Evolutionary conservation across 1,139 yeast species (phyloP), one percentile per base, ranked within the genome.

Genomic region (Diutina sp.): DNA sequence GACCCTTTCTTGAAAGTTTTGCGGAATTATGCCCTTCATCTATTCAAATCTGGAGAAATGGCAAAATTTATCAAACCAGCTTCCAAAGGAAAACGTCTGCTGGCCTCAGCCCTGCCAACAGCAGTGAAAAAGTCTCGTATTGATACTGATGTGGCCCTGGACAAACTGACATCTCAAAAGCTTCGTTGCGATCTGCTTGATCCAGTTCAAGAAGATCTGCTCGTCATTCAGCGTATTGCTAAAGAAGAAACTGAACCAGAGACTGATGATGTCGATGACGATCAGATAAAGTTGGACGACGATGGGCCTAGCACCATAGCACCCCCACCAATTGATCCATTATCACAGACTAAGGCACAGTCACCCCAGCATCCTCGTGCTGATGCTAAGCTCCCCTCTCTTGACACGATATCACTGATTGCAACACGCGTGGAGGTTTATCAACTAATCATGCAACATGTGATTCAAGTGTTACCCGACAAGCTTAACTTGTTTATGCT

Each of bases 1-100:
- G 80, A 76, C 60, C 72, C 76, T 6, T 76, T 72, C 59, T 69
- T 74, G 46, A 71, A 72, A 56, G 67, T 74, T 51, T 65, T 76
- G 51, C 65, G 80, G 46, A 69, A 70, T 54, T 76, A 69, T 62
- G 72, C 74, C 2, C 65, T 73, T 6, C 64, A 68, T 30, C 63
- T 76, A 11, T 68, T 75, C 57, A 65, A 66, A 56, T 64, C 71
- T 6, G 80, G 78, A 8, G 74, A 69, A 56, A 69, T 76, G 61
- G 62, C 73, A 0, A 69, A 67, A 57, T 75, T 69, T 59, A 65
- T 71, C 5, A 50, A 32, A 28, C 53, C 53, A 16, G 41, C 8
- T 14, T 21, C 45, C 28, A 28, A 29, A 28, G 41, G 41, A 16
- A 47, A 47, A 47, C 51, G 51, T 12, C 51, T 30, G 14, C 51